A percentile compares a stretch with the other conserved stretches of the same genome.
Evolutionary conservation across 441 rosid genomes (phyloP).

Genomic region (Bocquillonia castaneifolia): DNA sequence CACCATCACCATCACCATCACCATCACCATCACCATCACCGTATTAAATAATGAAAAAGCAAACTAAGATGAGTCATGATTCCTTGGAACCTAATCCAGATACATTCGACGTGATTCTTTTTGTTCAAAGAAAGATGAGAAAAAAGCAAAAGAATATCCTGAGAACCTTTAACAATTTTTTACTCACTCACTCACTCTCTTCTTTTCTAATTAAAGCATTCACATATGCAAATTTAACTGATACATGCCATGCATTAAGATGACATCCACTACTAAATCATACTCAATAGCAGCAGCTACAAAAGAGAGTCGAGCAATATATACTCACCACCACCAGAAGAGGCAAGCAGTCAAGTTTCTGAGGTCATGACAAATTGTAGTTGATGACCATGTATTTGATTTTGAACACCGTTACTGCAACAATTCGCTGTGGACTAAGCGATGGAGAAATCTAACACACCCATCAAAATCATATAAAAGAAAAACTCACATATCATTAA

Average conservation of each 20-base stretch:
- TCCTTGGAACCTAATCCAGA: not conserved
- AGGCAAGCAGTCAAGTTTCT: constrained; percentile 16
- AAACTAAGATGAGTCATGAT: too few species aligned
- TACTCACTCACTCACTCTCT: too few species aligned
- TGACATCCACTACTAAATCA: too few species aligned
- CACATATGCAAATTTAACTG: too few species aligned
- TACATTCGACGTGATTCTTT: not conserved
- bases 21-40: too few species aligned
- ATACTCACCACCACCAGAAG: constrained; percentile 4
- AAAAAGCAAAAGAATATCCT: not conserved
- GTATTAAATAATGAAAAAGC: too few species aligned
- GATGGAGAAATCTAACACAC: constrained; percentile 15
- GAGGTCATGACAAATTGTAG: constrained; percentile 1
- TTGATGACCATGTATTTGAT: too few species aligned
- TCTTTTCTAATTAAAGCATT: too few species aligned
- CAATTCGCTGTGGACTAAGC: not conserved
- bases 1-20: too few species aligned
- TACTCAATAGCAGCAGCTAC: not conserved
- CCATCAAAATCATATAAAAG: not conserved
- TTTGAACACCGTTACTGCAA: constrained; percentile 10
- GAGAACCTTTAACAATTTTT: not conserved
- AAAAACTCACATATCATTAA: not conserved
- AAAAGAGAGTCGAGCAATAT: not conserved
- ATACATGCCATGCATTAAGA: too few species aligned
- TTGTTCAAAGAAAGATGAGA: not conserved